Base-by-base conservation (phyloP, 1,139 yeast species). In the Kodamaea alishanica region DNA sequence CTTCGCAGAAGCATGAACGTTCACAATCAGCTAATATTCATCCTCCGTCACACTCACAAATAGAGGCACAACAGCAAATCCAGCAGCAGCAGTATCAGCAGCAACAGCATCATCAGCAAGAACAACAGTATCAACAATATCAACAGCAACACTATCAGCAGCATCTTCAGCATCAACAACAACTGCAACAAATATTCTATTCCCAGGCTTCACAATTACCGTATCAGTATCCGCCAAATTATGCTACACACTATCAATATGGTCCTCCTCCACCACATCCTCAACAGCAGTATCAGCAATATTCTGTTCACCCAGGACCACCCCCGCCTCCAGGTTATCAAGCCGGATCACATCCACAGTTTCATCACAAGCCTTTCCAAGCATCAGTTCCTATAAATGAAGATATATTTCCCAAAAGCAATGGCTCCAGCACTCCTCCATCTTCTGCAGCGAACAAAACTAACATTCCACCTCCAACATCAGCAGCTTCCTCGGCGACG, bases 61-160 rank as follows among this genome's bases (percentile, higher is more conserved):
- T 15, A 15, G 33, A 25, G 9, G 24, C 22, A 22, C 27, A 11
- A 10, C 33, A 34, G 15, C 39, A 36, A 22, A 3, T 4, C 36
- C 39, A 32, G 27, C 30, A 24, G 24, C 48, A 30, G 36, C 49
- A 38, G 24, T 33, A 25, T 6, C 45, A 40, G 22, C 43, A 35
- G 11, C 49, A 38, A 6, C 45, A 31, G 12, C 53, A 43, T 24
- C 46, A 39, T 5, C 46, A 42, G 24, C 35, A 28, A 9, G 42
- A 11, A 9, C 41, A 29, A 8, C 41, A 40, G 28, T 32, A 23
- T 10, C 41, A 30, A 12, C 32, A 32, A 7, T 37, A 29, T 25
- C 39, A 32, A 22, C 38, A 29, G 15, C 43, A 34, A 37, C 38
- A 25, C 8, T 44, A 31, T 27, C 46, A 35, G 9, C 43, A 23